Conservation (phyloP, 768 basidiomycete genomes). For the Crucibulum laeve region DNA sequence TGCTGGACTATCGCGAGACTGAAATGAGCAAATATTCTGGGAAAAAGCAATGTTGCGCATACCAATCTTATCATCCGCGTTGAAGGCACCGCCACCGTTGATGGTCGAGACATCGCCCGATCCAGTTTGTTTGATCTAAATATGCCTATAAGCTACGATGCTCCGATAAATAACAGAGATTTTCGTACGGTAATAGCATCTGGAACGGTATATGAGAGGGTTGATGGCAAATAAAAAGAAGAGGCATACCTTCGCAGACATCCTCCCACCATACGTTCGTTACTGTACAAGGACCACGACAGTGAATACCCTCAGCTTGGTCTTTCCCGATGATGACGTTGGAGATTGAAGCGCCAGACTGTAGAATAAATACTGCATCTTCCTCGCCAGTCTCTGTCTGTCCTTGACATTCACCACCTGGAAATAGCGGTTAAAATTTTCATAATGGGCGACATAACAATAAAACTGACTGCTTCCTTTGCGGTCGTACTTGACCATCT, state of each 20-base stretch:
- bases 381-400: slow-evolving; percentile 21
- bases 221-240: neutral
- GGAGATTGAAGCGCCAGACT: slow-evolving; percentile 22
- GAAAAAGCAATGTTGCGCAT: slow-evolving; percentile 1
- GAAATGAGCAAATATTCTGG: neutral
- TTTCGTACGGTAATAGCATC: slow-evolving; percentile 17
- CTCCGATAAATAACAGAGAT: neutral
- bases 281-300: slow-evolving; percentile 21
- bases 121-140: slow-evolving; percentile 23
- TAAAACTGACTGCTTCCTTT: slow-evolving; percentile 20
- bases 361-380: slow-evolving; percentile 22
- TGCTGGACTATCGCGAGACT: slow-evolving; percentile 18
- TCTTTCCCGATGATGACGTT: slow-evolving; percentile 23
- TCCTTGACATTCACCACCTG: slow-evolving; percentile 21
- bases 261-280: slow-evolving; percentile 27
- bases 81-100: slow-evolving; percentile 21
- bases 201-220: slow-evolving; percentile 2
- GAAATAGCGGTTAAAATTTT: neutral
- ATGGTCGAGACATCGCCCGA: slow-evolving; percentile 20
- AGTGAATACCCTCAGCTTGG: slow-evolving; percentile 25
- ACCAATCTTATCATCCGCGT: slow-evolving; percentile 21
- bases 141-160: neutral
- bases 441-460: neutral
- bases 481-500: slow-evolving; percentile 22
- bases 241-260: slow-evolving; percentile 20